Evolutionary conservation across 805 yeast genomes (phyloP), one percentile per base, ranked within the genome.

Genomic region (Cyberlindnera amylophila): DNA sequence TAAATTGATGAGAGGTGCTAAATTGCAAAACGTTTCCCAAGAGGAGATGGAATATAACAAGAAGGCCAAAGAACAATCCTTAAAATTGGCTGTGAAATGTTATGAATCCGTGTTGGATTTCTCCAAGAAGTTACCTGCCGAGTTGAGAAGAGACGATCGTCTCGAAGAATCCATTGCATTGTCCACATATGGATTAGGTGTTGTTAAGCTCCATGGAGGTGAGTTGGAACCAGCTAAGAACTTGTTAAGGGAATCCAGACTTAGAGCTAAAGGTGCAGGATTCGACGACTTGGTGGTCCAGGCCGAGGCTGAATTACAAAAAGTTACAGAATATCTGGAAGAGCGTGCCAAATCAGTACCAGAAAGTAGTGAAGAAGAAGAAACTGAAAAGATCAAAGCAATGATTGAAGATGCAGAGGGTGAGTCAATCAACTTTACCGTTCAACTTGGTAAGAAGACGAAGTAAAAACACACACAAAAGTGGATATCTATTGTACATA

Each of bases 161-260:
- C 62, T 83, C 11, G 72, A 76, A 26, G 87, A 85, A 49, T 78
- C 85, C 1, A 79, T 84, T 32, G 93, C 95, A 0, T 69, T 90
- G 58, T 79, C 96, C 0, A 79, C 88, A 0, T 90, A 85, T 57
- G 95, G 96, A 0, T 68, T 86, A 32, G 98, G 96, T 2, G 95
- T 89, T 5, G 72, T 87, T 10, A 72, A 76, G 34, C 63, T 82
- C n/a, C 86, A 86, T 52, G 57, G 69, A 35, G 75, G 81, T 1
- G 65, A 80, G 10, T 68, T 75, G 42, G 72, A 69, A 2, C 64
- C 71, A 41, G 89, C 96, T 0, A 78, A 75, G 49, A 68, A 78
- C 32, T 65, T 75, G 21, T 66, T 90, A 36, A 67, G 81, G 6
- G 89, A 85, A 57, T 79, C 96, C 0, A 72, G 86, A 27, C 70